Evolutionary conservation across 805 yeast genomes (phyloP), one percentile per base, ranked within the genome.

Genomic region (Starmerella davenportii): DNA sequence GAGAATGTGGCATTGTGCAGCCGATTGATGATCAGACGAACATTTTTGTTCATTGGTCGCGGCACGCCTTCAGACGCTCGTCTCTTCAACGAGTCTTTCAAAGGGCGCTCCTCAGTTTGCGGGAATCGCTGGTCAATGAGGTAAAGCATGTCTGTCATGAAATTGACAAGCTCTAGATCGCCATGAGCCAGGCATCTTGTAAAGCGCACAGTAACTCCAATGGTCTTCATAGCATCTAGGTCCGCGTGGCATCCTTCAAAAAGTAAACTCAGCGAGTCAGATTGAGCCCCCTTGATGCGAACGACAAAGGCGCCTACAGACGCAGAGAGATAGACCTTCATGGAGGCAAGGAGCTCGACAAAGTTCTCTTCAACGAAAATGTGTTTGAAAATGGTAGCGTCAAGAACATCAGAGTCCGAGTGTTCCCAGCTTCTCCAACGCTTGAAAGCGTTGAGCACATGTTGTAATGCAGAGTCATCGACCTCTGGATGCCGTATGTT

Each of bases 391-490:
- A 59, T 31, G n/a, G 54, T 52, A 13, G 56, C 38, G 8, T 48
- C 39, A 1, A 32, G 38, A 1, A 45, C 34, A 4, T 46, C 42
- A 5, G 15, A 13, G 13, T 41, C 44, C 9, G 43, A 40, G 9
- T 45, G 76, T 49, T 87, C 98, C 95, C 96, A 85, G 42, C 74
- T 72, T 62, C 95, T 70, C 95, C 96, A 90, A 13, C 66, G 62
- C 0, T 74, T 63, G 49, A 84, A 82, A 1, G 74, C 64, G 3
- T 64, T 59, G 19, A 72, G 55, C 2, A 80, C 79, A 14, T 65
- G 65, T 7, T 62, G 32, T 21, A 32, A 9, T 5, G n/a, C 25
- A 7, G 8, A 5, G 9, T 7, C 13, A 7, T 32, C 25, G 15
- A 14, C 17, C 15, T 32, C 23, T 8, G 35, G 35, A 18, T n/a